Conservation (phyloP, 208 protist species). For the Trypanosoma boissoni region DNA sequence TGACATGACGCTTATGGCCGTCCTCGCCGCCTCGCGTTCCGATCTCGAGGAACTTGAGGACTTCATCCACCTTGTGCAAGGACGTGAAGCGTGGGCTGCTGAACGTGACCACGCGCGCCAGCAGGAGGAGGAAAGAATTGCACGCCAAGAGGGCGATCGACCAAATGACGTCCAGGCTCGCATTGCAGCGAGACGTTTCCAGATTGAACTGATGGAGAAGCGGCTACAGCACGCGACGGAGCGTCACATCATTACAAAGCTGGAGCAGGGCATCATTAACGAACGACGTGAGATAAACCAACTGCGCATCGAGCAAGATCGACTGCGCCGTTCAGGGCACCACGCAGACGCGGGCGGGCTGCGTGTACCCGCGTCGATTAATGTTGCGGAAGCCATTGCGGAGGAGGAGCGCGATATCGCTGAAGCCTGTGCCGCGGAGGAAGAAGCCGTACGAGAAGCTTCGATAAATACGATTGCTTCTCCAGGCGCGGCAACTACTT, state of each 20-base stretch:
- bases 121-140: conserved; percentile 35
- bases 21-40: conserved; percentile 76
- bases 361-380: conserved; percentile 63
- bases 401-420: conserved; percentile 7
- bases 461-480: no score
- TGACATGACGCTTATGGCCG: conserved; percentile 92
- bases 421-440: background rate
- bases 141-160: conserved; percentile 23
- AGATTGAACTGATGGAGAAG: conserved; percentile 76
- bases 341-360: conserved; percentile 43
- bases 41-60: conserved; percentile 89
- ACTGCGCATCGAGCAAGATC: conserved; percentile 87
- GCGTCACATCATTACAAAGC: conserved; percentile 57
- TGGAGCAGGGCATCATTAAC: conserved; percentile 75
- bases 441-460: conserved; percentile 24
- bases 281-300: conserved; percentile 64
- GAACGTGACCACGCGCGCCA: conserved; percentile 52
- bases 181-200: conserved; percentile 77
- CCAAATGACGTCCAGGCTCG: conserved; percentile 51
- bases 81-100: conserved; percentile 64
- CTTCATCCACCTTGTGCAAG: conserved; percentile 75
- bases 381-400: conserved; percentile 74
- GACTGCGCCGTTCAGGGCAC: conserved; percentile 61
- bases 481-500: no score
- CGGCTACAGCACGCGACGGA: conserved; percentile 75